phyloP scores from a whole-genome alignment of 345 rosid genomes.

The Eutrema heterophyllum region DNA sequence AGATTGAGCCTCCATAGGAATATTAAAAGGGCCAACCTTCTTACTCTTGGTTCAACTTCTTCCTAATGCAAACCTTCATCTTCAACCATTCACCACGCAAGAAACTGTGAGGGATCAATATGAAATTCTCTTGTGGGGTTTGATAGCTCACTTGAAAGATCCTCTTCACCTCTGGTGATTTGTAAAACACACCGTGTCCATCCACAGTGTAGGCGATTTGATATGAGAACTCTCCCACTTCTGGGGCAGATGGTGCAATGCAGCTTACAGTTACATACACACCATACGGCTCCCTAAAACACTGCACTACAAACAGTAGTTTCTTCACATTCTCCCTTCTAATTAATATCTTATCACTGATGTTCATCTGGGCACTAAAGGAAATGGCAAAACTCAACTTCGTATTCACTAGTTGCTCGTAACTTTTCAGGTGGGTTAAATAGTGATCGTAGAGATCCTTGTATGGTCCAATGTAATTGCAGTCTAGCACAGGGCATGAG shows the following conservation, averaged over 20 bases:
- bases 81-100: background rate
- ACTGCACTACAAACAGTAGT: background rate
- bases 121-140: background rate
- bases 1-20: too few relatives aligned
- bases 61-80: background rate
- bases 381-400: background rate
- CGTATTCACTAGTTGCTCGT: too few relatives aligned
- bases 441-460: background rate
- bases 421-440: too few relatives aligned
- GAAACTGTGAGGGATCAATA: background rate
- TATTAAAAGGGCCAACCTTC: too few relatives aligned
- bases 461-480: background rate
- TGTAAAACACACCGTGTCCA: background rate
- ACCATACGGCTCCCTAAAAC: background rate
- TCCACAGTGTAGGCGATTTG: background rate
- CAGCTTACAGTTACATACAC: background rate
- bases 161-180: background rate
- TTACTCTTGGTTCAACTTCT: background rate
- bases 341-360: background rate
- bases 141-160: background rate
- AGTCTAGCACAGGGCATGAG: background rate
- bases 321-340: accelerated
- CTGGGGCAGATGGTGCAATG: background rate
- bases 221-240: background rate
- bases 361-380: background rate